These are phyloP conservation scores for Umbelopsis vinacea DNA, from an alignment of 192 early-diverging fungal genomes.

Conservation along the genomic window DNA sequence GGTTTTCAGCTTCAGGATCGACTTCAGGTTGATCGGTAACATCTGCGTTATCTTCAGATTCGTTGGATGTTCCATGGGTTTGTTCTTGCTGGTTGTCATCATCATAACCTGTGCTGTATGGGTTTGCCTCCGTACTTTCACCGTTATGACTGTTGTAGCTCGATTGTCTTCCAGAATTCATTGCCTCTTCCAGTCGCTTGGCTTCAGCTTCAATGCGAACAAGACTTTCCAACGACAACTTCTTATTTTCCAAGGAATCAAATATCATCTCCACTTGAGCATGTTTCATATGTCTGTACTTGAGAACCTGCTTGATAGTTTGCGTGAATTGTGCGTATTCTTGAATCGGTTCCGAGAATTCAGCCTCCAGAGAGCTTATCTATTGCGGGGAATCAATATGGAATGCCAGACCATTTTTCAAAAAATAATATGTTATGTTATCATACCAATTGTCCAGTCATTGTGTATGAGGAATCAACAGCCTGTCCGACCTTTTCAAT, in stretches of 20 bases:
- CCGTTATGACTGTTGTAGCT: background rate
- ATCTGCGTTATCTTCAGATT: background rate
- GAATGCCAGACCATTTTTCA: background rate
- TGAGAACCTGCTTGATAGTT: slow-evolving; percentile 86
- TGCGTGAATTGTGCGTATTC: slow-evolving; percentile 90
- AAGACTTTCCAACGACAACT: slow-evolving; percentile 60
- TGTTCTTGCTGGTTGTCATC: background rate
- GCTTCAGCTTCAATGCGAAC: slow-evolving; percentile 73
- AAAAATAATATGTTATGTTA: too few species aligned
- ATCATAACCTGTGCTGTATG: background rate
- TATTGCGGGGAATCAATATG: slow-evolving; percentile 26
- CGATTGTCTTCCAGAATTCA: slow-evolving; percentile 38
- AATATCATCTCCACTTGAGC: slow-evolving; percentile 80
- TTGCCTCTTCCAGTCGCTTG: slow-evolving; percentile 69
- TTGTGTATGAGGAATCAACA: slow-evolving; percentile 80
- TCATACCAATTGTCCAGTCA: slow-evolving; percentile 70
- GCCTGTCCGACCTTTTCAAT: slow-evolving; percentile 95
- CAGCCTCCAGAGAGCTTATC: slow-evolving; percentile 70
- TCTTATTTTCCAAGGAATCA: slow-evolving; percentile 76
- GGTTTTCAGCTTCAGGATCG: slow-evolving; percentile 9
- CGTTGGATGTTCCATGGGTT: background rate
- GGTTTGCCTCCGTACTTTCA: background rate
- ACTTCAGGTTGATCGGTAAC: slow-evolving; percentile 1
- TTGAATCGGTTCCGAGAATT: slow-evolving; percentile 82
- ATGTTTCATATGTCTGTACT: slow-evolving; percentile 85